Percentiles rank a stretch among this genome's conserved stretches.
Evolutionary conservation across 352 stramenopile species (phyloP).

Genomic region (Phytophthora tubulina): DNA sequence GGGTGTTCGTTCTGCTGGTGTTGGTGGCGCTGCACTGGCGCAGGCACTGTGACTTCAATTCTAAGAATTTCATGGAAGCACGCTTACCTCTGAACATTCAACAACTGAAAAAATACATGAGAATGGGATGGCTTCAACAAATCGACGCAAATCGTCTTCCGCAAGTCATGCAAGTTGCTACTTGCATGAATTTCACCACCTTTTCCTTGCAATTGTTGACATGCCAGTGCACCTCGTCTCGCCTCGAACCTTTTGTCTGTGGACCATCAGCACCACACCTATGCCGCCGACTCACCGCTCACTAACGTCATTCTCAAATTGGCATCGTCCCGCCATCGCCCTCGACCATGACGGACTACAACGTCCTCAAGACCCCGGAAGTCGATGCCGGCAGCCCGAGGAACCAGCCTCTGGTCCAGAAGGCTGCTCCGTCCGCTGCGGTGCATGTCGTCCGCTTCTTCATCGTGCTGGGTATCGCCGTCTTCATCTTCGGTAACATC

Average conservation of each 20-base stretch:
- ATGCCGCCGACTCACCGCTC: constrained; percentile 2
- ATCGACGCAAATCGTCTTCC: too few species aligned
- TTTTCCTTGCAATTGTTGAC: too few species aligned
- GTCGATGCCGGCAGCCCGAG: constrained; percentile 21
- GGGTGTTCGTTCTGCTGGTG: too few species aligned
- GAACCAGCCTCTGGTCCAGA: neutral
- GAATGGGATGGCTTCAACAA: too few species aligned
- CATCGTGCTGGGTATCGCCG: constrained; percentile 44
- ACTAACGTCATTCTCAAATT: constrained; percentile 29
- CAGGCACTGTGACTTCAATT: too few species aligned
- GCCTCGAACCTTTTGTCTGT: constrained; percentile 20
- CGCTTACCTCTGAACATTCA: too few species aligned
- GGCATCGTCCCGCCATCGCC: constrained; percentile 15
- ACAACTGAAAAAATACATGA: too few species aligned
- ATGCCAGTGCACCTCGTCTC: too few species aligned
- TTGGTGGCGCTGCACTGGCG: too few species aligned
- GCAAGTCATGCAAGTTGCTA: too few species aligned
- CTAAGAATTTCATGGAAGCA: too few species aligned
- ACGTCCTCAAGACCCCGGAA: constrained; percentile 43
- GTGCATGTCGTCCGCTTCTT: constrained; percentile 48
- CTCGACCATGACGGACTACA: constrained; percentile 39
- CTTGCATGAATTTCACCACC: too few species aligned
- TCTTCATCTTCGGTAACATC: constrained; percentile 75
- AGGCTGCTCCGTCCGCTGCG: constrained; percentile 16
- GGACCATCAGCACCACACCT: constrained; percentile 29